Conservation (phyloP, 1,284 basidiomycete genomes). For the Mycena sp. region DNA sequence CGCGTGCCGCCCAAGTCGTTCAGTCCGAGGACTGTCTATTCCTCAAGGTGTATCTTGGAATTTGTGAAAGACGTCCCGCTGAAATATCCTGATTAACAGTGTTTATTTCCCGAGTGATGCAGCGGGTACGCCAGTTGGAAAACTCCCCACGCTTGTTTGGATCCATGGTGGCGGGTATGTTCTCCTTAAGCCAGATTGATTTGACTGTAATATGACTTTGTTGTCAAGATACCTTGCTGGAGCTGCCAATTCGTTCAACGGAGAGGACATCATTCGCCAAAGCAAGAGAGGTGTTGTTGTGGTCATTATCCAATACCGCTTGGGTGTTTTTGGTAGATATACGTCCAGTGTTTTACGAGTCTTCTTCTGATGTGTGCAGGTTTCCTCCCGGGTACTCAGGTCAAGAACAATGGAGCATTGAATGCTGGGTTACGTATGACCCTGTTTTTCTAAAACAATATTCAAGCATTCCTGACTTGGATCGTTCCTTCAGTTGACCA, state of each 20-base stretch:
- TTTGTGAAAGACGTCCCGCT: background rate
- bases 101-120: slow-evolving; percentile 16
- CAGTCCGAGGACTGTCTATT: slow-evolving; percentile 52
- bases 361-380: slow-evolving; percentile 1
- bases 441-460: background rate
- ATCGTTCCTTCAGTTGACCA: slow-evolving; percentile 40
- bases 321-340: slow-evolving; percentile 32
- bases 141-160: slow-evolving; percentile 23
- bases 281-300: slow-evolving; percentile 17
- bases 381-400: slow-evolving; percentile 40
- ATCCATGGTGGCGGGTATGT: slow-evolving; percentile 23
- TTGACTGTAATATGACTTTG: no score
- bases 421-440: slow-evolving; percentile 43
- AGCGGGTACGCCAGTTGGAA: background rate
- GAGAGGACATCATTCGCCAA: slow-evolving; percentile 16
- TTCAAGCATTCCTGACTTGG: background rate
- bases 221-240: slow-evolving; percentile 15
- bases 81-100: background rate
- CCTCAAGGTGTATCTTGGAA: slow-evolving; percentile 44
- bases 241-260: background rate
- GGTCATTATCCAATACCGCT: slow-evolving; percentile 23
- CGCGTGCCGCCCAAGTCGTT: slow-evolving; percentile 12
- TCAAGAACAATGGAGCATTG: slow-evolving; percentile 39
- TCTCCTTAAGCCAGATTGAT: background rate
- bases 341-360: background rate